Evolutionary conservation across 139 green algal species (phyloP), one percentile per base, ranked within the genome.

Genomic region (Picochlorum costavermella): DNA sequence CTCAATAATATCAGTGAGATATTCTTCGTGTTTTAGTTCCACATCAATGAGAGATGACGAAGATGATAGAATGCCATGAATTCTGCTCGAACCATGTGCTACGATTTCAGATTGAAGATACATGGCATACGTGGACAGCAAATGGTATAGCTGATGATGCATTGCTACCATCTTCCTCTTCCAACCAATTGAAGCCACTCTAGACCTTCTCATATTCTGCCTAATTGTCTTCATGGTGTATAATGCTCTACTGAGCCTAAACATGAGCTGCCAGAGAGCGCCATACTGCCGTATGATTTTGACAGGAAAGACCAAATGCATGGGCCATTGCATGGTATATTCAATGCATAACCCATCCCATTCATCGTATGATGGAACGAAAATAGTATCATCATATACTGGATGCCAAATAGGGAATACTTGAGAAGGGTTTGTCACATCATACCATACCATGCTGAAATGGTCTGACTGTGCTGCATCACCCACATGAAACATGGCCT

Each of bases 271-370:
- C 64, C 92, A 95, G 51, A 96, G 50, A 11, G 66, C 73, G 55
- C 86, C 84, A 67, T 96, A 96, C 59, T 73, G 81, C 64, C 36
- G 40, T 44, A 83, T 53, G 6, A 80, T 61, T 63, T 82, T 45
- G 4, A 79, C 73, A 2, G 86, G 90, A 57, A 96, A 77, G 50
- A 96, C 70, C 63, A 95, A 74, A 30, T 87, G 82, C 64, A 96
- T 75, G 2, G 88, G 90, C 90, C 90, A 95, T 5, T 82, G 69
- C 46, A 88, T 44, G 0, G 61, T 25, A 64, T 81, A 87, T 48
- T 76, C 53, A 40, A 96, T 75, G 50, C 45, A 80, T 57, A 96
- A 58, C 1, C 68, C 71, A 70, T 95, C 90, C 89, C 87, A 95
- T 28, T 59, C 49, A 62, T 95, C 87, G 28, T 81, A 81, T 1